Base-by-base conservation (phyloP, 805 yeast genomes). In the Wickerhamomyces silvicola region DNA sequence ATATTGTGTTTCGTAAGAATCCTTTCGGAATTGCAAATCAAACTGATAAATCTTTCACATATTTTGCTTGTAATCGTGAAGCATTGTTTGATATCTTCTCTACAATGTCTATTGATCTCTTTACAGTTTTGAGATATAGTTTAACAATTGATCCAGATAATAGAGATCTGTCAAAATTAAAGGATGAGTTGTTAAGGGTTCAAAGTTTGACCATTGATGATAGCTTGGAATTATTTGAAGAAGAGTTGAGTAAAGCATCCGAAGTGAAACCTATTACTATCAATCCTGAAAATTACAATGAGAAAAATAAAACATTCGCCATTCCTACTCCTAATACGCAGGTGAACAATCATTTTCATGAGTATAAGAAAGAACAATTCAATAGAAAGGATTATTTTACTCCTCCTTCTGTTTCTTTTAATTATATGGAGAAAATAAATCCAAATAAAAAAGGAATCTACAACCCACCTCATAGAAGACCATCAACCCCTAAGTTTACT, bases 81-180 rank as follows among this genome's bases (percentile, higher is more conserved):
- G 81, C 94, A 2, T 63, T 90, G 28, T 87, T 86, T 59, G 97
- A 90, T 59, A 82, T 87, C 25, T 90, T 88, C 55, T 87, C 95
- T 12, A 66, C 87, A 5, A 80, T 90, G 86, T 75, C 92, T 32
- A 77, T 75, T 32, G 96, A 87, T 50, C 70, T 87, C 48, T 90
- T 86, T 53, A 75, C 81, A n/a, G 94, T 84, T 0, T 68, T 88
- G 51, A 71, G 95, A 36, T 73, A 74, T 43, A 70, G 82, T 39
- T 65, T 90, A 35, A n/a, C 94, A 10, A 72, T 90, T 36, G 95
- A 88, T 60, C 97, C 97, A 1, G 69, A 70, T 18, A 85, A 88
- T 59, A 76, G 97, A 50, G 78, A 79, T 47, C 62, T 90, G 38
- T 50, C 52, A 2, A 60, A 61, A 32, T 74, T 87, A 67, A 74